A percentile compares a stretch with the other conserved stretches of the same genome.
These are phyloP conservation scores for Blastobotrys robertii DNA, from an alignment of 805 yeast genomes.

Conservation along the genomic window DNA sequence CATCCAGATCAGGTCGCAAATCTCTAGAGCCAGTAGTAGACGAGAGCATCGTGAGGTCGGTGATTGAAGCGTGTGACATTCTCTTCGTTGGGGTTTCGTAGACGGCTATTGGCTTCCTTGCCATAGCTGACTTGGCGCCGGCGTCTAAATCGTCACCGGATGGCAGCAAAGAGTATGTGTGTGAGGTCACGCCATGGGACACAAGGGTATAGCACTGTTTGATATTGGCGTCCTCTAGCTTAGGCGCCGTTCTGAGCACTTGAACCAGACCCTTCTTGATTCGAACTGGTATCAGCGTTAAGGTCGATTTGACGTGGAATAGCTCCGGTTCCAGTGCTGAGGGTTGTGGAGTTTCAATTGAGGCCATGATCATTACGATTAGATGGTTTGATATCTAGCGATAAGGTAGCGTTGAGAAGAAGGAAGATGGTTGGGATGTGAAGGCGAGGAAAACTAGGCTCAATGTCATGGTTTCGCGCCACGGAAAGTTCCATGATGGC, in stretches of 20 bases:
- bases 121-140: conserved; percentile 3
- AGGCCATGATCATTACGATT: too few relatives aligned
- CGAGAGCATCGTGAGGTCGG: conserved; percentile 11
- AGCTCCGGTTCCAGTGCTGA: too few relatives aligned
- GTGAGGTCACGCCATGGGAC: conserved; percentile 18
- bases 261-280: conserved; percentile 13
- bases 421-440: too few relatives aligned
- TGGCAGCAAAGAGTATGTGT: conserved; percentile 20
- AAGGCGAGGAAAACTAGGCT: too few relatives aligned
- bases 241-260: conserved; percentile 10
- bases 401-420: too few relatives aligned
- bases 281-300: conserved; percentile 14
- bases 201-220: conserved; percentile 15
- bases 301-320: conserved; percentile 3
- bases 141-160: conserved; percentile 5
- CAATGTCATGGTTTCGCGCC: too few relatives aligned
- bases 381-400: too few relatives aligned
- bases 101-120: conserved; percentile 17
- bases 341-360: too few relatives aligned
- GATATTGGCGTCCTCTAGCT: conserved; percentile 4
- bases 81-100: conserved; percentile 14
- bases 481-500: too few relatives aligned
- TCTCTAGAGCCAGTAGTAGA: conserved; percentile 6
- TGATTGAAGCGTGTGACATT: conserved; percentile 13
- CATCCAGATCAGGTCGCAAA: conserved; percentile 5